Base-by-base conservation (phyloP, 352 stramenopile species). In the Globisporangium alternatum region DNA sequence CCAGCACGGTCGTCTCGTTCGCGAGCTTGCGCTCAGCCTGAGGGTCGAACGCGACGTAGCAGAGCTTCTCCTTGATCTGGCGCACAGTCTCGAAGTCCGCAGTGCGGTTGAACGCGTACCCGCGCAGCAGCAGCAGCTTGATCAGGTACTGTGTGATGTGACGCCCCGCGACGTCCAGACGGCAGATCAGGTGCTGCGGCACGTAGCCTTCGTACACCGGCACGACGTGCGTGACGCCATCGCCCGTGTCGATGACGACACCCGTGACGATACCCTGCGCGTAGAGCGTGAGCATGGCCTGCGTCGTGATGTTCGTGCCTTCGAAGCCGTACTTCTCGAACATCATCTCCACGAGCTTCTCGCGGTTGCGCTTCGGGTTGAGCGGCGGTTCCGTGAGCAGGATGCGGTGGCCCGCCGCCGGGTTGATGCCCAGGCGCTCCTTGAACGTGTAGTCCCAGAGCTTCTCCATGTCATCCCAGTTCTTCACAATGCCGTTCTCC, bases 401-500 rank as follows among this genome's bases (percentile, higher is more conserved):
- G 59, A 98, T 97, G 45, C 90, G 92, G 62, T 97, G 75, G 28
- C 86, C 86, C 0, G 62, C 78, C 35, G 70, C 65, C 9, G 86
- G 76, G 66, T 88, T 77, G 55, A 91, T 90, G 41, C 62, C 75
- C 61, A 98, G 70, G 2, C 93, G 93, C 62, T 98, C 91, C 58
- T 95, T 78, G 75, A 98, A 98, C 54, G 92, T 98, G 77, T 98
- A 98, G 74, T 98, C 95, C 96, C 96, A 99, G 33, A 99, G 77
- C 65, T 98, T 92, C 74, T 98, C 89, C 95, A 99, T 98, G 68
- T 98, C 95, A 57, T 98, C 91, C 96, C 96, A 99, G 80, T 98
- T 98, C 74, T 96, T 96, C 12, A 99, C 93, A 59, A 98, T 98
- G 41, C 96, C 96, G 70, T 98, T 98, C 72, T 98, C 93, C 28